Evolutionary conservation across 257 asterid genomes (phyloP), one percentile per base, ranked within the genome.

Genomic region (Solanum chiquidenum): DNA sequence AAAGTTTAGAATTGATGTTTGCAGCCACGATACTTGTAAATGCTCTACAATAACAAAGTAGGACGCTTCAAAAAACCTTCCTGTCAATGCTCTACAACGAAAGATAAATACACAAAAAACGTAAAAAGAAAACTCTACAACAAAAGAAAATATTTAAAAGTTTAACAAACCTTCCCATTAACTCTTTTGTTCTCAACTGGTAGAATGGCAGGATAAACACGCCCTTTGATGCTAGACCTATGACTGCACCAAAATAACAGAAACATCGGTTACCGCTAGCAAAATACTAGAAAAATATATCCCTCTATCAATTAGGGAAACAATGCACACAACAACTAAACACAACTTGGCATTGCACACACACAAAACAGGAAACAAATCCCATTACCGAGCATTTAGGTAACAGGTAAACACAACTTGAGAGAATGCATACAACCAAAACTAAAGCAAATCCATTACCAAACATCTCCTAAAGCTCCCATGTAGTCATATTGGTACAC

Each of bases 121-220:
- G 8, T 42, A 7, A 77, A 42, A 42, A 14, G 37, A 5, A 8
- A 42, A 33, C 49, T 66, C 29, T 73, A 86, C 34, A 14, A 40
- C 73, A 83, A 44, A 16, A 12, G 60, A 13, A 79, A 44, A 91
- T 87, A 35, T 52, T 46, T 27, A 84, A 16, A 80, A 49, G 42
- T 29, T 23, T 7, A 86, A 90, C 92, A 64, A 84, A 96, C 98
- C 98, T 87, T 93, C 87, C 99, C 99, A 35, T 38, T 23, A 73
- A 95, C 99, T 92, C 92, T 83, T 68, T 89, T 91, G 66, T 91
- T 87, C 89, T 95, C 89, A 44, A 90, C 89, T 1, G 98, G 98
- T 76, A 94, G 38, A 71, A 96, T 96, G 46, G 99, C 99, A 85
- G 98, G 99, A 90, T 95, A 96, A 86, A 96, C 98, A 27, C 97